Conservation (phyloP, 441 rosid species). For the Biscutella laevigata region DNA sequence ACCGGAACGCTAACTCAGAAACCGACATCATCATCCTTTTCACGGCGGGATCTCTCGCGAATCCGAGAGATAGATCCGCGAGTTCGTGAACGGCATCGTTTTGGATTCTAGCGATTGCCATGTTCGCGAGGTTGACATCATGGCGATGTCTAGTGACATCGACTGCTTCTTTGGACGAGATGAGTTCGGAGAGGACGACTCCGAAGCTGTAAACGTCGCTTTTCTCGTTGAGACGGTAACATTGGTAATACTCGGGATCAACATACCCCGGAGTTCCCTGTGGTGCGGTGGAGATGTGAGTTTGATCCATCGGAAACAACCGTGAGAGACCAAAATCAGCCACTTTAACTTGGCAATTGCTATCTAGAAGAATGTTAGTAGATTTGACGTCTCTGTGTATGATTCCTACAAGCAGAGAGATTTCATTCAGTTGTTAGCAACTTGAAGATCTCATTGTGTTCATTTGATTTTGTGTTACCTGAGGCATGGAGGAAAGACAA, state of each 20-base stretch:
- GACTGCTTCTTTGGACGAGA: constrained; percentile 50
- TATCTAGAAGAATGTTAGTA: constrained; percentile 52
- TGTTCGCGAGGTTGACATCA: constrained; percentile 54
- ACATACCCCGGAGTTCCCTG: constrained; percentile 79
- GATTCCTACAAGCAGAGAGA: constrained; percentile 22
- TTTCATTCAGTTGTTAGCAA: no score
- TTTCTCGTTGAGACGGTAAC: constrained; percentile 56
- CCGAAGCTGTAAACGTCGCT: constrained; percentile 72
- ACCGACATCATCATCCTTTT: constrained; percentile 38
- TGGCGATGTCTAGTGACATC: constrained; percentile 41
- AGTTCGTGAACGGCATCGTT: constrained; percentile 41
- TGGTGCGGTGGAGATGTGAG: constrained; percentile 67
- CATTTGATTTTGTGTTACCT: constrained; percentile 23
- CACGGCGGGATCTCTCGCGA: constrained; percentile 33
- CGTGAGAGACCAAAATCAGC: constrained; percentile 68
- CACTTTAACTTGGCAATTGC: constrained; percentile 45
- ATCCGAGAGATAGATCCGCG: constrained; percentile 44
- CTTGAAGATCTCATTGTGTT: no score
- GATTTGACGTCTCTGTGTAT: constrained; percentile 67
- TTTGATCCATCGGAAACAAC: constrained; percentile 41
- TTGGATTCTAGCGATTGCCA: constrained; percentile 52
- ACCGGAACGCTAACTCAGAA: constrained; percentile 51
- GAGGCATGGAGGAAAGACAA: constrained; percentile 39
- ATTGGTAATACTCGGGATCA: constrained; percentile 61
- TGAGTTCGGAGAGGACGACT: no score